Evolutionary conservation across 1,284 basidiomycete species (phyloP).

Genomic region (Grifola frondosa): DNA sequence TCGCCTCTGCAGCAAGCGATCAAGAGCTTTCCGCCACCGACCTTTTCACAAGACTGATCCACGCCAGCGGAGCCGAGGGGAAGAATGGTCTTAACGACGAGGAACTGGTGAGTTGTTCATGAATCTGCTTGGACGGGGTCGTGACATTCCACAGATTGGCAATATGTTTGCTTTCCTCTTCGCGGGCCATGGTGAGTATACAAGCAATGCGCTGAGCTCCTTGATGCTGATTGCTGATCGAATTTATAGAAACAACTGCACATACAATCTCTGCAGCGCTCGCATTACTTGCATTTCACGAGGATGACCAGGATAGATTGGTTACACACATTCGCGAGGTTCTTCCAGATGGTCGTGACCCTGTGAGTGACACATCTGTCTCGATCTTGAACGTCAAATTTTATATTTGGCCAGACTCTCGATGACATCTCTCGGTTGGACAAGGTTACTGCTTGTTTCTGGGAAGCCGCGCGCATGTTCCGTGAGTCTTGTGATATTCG

Average conservation of each 20-base stretch:
- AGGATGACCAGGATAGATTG: slow-evolving; percentile 13
- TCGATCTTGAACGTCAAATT: neutral
- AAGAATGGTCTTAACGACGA: slow-evolving; percentile 11
- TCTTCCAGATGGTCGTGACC: slow-evolving; percentile 9
- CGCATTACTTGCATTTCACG: slow-evolving; percentile 16
- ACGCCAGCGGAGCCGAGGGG: slow-evolving; percentile 12
- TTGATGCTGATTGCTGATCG: neutral
- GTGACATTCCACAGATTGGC: slow-evolving; percentile 7
- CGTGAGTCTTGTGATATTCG: slow-evolving; percentile 16
- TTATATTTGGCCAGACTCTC: slow-evolving; percentile 4
- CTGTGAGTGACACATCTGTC: slow-evolving; percentile 5
- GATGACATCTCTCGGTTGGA: slow-evolving; percentile 9
- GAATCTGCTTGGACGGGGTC: neutral
- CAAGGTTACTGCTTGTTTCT: slow-evolving; percentile 15
- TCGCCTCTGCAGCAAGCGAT: slow-evolving; percentile 3
- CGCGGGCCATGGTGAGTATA: slow-evolving; percentile 17
- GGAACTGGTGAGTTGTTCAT: slow-evolving; percentile 10
- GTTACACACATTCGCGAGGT: slow-evolving; percentile 9
- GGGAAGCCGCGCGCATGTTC: slow-evolving; percentile 19
- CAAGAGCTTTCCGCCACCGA: slow-evolving; percentile 4
- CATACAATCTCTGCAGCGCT: slow-evolving; percentile 13
- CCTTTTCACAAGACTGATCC: slow-evolving; percentile 16
- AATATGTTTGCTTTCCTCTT: slow-evolving; percentile 20
- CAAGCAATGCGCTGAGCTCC: neutral
- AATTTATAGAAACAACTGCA: slow-evolving; percentile 14